Conservation (phyloP, 202 grass and related monocot species). For the Alloteropsis angusta region DNA sequence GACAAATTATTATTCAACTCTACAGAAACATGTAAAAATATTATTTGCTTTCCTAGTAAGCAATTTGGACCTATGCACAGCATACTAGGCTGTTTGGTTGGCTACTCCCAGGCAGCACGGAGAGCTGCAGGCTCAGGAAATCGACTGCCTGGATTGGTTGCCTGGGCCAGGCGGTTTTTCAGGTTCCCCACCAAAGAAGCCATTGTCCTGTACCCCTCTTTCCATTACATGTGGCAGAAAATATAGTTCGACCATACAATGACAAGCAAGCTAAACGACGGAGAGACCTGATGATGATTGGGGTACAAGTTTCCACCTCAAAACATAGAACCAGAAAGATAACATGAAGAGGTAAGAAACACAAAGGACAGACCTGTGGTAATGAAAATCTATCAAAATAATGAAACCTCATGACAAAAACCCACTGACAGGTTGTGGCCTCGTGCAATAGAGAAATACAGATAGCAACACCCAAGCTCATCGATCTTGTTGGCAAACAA, state of each 20-base stretch:
- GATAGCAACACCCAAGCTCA: conserved; percentile 32
- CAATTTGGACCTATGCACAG: neutral
- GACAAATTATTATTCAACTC: neutral
- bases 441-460: neutral
- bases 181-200: too few species aligned
- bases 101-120: too few species aligned
- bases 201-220: neutral
- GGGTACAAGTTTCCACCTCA: neutral
- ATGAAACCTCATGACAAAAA: too few species aligned
- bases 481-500: conserved; percentile 80
- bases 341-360: neutral
- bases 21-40: neutral
- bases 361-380: neutral
- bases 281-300: neutral
- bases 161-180: too few species aligned
- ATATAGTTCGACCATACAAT: neutral
- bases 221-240: neutral
- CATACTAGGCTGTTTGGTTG: too few species aligned
- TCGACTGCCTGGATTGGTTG: too few species aligned
- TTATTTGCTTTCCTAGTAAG: neutral
- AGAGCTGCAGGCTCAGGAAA: too few species aligned
- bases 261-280: neutral
- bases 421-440: neutral
- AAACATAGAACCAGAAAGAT: neutral
- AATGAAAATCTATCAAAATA: neutral